These are phyloP conservation scores for Rhizopus microsporus DNA, from an alignment of 371 early-diverging fungal species.

Conservation along the genomic window DNA sequence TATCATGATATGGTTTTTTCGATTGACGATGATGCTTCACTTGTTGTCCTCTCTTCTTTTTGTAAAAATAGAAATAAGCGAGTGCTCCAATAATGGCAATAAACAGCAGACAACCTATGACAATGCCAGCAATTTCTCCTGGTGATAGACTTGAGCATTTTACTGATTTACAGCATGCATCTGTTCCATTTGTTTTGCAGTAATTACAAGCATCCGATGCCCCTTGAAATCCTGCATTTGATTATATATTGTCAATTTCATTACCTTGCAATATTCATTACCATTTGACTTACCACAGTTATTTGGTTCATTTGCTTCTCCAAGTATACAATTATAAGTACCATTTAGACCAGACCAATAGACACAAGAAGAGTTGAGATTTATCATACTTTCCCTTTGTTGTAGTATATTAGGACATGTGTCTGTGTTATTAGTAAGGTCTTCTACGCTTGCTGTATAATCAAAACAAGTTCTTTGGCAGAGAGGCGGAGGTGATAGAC, in stretches of 20 bases:
- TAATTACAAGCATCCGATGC: constrained; percentile 29
- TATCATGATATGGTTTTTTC: constrained; percentile 11
- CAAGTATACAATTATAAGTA: constrained; percentile 33
- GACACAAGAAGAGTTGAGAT: constrained; percentile 29
- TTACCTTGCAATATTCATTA: background rate
- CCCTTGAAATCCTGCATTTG: constrained; percentile 28
- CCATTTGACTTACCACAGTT: constrained; percentile 34
- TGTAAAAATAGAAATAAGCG: constrained; percentile 10
- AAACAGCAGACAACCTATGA: constrained; percentile 23
- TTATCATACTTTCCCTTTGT: constrained; percentile 8
- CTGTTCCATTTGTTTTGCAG: constrained; percentile 28
- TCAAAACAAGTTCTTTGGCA: constrained; percentile 45
- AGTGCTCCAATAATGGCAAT: constrained; percentile 13
- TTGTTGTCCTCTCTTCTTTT: background rate
- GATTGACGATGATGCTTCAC: background rate
- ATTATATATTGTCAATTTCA: constrained; percentile 1
- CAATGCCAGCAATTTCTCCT: constrained; percentile 33
- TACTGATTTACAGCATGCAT: constrained; percentile 35
- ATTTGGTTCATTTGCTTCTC: constrained; percentile 39
- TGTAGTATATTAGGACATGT: constrained; percentile 32
- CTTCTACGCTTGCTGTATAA: constrained; percentile 31
- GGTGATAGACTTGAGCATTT: constrained; percentile 18
- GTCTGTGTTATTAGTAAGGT: constrained; percentile 25
- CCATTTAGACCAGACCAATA: constrained; percentile 46
- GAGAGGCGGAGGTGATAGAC: constrained; percentile 33